Evolutionary conservation across 2,329 filamentous ascomycete species (phyloP).

Genomic region (Metarhizium rileyi): DNA sequence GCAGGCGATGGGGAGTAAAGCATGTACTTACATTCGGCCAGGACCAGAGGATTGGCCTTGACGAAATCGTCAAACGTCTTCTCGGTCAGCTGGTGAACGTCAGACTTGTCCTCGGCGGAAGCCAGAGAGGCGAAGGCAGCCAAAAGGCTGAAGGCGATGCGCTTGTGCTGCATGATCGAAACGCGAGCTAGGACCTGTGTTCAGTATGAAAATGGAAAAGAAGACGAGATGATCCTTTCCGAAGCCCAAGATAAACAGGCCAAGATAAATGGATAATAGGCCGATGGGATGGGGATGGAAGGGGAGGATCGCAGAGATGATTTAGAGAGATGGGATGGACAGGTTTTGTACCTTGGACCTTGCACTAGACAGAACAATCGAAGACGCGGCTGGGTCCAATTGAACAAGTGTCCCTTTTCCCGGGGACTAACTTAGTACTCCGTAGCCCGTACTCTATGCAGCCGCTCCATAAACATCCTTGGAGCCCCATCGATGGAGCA

Average conservation of each 20-base stretch:
- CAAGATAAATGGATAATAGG: constrained; percentile 7
- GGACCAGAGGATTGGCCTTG: constrained; percentile 74
- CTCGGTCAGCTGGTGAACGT: constrained; percentile 76
- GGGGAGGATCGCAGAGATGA: constrained; percentile 11
- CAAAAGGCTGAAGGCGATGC: constrained; percentile 43
- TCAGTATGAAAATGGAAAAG: background rate
- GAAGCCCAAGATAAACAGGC: background rate
- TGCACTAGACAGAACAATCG: constrained; percentile 7
- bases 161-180: constrained; percentile 38
- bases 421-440: background rate
- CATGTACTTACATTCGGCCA: constrained; percentile 82
- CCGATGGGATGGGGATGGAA: constrained; percentile 9
- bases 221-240: background rate
- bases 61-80: constrained; percentile 84
- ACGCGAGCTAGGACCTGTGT: background rate
- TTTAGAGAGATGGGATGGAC: constrained; percentile 15
- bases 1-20: background rate
- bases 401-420: constrained; percentile 35
- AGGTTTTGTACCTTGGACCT: constrained; percentile 26
- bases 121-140: constrained; percentile 47
- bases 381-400: constrained; percentile 22
- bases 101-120: constrained; percentile 51
- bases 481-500: background rate
- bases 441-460: background rate
- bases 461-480: background rate